These are phyloP conservation scores for Colletotrichum filicis DNA, from an alignment of 2,329 filamentous ascomycete genomes.

Conservation along the genomic window DNA sequence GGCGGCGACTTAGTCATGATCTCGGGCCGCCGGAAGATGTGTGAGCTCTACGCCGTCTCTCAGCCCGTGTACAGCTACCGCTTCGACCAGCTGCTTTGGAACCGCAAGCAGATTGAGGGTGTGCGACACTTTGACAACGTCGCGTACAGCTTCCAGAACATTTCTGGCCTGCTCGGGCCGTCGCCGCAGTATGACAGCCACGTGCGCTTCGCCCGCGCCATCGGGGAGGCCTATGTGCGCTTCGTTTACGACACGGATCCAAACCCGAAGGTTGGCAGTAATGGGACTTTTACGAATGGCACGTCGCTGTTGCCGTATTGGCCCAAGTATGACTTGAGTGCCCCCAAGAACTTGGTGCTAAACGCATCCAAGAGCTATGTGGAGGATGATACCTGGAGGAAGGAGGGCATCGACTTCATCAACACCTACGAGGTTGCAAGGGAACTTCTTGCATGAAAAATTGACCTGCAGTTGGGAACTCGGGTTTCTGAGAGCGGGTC, in stretches of 20 bases:
- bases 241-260: slow-evolving; percentile 57
- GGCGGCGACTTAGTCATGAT: slow-evolving; percentile 61
- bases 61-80: slow-evolving; percentile 58
- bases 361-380: slow-evolving; percentile 55
- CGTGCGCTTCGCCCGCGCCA: slow-evolving; percentile 44
- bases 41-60: slow-evolving; percentile 51
- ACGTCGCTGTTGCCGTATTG: slow-evolving; percentile 48
- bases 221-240: slow-evolving; percentile 54
- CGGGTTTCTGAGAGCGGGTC: too few relatives aligned
- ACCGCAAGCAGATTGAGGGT: slow-evolving; percentile 50
- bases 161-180: slow-evolving; percentile 57
- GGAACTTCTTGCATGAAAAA: slow-evolving; percentile 44
- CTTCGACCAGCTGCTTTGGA: slow-evolving; percentile 59
- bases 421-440: slow-evolving; percentile 50
- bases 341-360: slow-evolving; percentile 57
- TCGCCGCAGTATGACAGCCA: slow-evolving; percentile 54
- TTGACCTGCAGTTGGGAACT: too few relatives aligned
- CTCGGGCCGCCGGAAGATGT: slow-evolving; percentile 56
- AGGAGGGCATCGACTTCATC: slow-evolving; percentile 57
- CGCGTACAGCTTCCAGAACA: slow-evolving; percentile 62
- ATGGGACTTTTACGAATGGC: slow-evolving; percentile 9
- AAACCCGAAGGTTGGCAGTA: slow-evolving; percentile 42
- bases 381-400: slow-evolving; percentile 59
- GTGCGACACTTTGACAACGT: slow-evolving; percentile 60
- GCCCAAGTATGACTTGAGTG: slow-evolving; percentile 51